Conservation (phyloP, 345 rosid genomes). For the Gossypium herbaceum region DNA sequence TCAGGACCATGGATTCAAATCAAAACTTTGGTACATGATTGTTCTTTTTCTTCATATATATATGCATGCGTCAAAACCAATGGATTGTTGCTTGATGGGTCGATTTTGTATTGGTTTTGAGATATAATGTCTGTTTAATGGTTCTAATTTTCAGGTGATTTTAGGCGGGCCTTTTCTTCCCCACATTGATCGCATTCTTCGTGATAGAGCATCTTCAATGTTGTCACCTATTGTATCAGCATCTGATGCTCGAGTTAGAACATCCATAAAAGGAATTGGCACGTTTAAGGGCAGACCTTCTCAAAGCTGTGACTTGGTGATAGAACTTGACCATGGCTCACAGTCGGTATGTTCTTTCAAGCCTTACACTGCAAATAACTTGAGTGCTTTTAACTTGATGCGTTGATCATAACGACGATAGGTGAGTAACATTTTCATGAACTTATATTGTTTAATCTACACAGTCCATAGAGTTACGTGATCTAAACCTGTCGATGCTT, state of each 20-base stretch:
- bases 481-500: slow-evolving; percentile 59
- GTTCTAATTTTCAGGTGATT: slow-evolving; percentile 42
- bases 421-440: neutral
- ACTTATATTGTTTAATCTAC: neutral
- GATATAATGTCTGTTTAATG: neutral
- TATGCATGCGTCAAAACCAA: neutral
- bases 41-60: neutral
- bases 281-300: slow-evolving; percentile 40
- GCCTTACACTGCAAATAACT: neutral
- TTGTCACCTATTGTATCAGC: slow-evolving; percentile 53
- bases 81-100: neutral
- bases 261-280: slow-evolving; percentile 45
- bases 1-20: neutral
- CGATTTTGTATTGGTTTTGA: neutral
- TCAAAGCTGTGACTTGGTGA: slow-evolving; percentile 55
- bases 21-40: neutral
- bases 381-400: neutral
- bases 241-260: slow-evolving; percentile 46
- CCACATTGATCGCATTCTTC: slow-evolving; percentile 58
- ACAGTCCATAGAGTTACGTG: slow-evolving; percentile 63
- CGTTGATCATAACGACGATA: too few species aligned
- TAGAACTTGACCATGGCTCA: slow-evolving; percentile 42
- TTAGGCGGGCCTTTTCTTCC: slow-evolving; percentile 90
- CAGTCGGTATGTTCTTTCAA: slow-evolving; percentile 42
- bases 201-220: slow-evolving; percentile 56